Evolutionary conservation across 148 eudicot genomes (phyloP).

Genomic region (Vaccinium macrocarpon): DNA sequence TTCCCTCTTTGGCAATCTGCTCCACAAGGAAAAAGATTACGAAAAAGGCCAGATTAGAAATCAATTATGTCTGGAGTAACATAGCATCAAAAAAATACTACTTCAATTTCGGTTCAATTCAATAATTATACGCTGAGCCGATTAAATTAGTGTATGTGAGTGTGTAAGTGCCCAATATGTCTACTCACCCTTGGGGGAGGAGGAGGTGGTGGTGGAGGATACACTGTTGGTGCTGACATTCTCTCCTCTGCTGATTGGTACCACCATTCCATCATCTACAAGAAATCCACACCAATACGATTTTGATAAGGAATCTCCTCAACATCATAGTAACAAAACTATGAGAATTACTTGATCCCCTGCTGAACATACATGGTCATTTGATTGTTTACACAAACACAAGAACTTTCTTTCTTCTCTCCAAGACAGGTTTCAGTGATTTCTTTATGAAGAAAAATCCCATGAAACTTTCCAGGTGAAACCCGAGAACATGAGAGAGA

Average conservation of each 20-base stretch:
- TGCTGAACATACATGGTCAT: background rate
- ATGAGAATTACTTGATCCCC: background rate
- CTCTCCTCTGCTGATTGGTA: conserved; percentile 99
- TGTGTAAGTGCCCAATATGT: background rate
- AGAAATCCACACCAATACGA: background rate
- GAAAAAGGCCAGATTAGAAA: background rate
- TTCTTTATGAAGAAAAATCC: background rate
- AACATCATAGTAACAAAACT: background rate
- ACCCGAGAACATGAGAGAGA: background rate
- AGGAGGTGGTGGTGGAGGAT: conserved; percentile 98
- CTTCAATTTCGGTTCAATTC: background rate
- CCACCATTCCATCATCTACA: conserved; percentile 99
- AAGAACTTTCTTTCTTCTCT: background rate
- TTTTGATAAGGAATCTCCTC: background rate
- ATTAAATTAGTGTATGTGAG: background rate
- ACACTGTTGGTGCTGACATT: conserved; percentile 95
- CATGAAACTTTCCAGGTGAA: conserved; percentile 1
- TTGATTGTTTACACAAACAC: background rate
- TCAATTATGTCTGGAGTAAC: background rate
- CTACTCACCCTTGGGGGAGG: conserved; percentile 77
- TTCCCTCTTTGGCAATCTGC: conserved; percentile 92
- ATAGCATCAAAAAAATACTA: background rate
- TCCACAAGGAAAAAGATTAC: background rate
- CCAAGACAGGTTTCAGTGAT: background rate
- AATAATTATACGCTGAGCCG: background rate